These are phyloP conservation scores for Rhizoclosmatium sp. DNA, from an alignment of 192 early-diverging fungal species.

Conservation along the genomic window DNA sequence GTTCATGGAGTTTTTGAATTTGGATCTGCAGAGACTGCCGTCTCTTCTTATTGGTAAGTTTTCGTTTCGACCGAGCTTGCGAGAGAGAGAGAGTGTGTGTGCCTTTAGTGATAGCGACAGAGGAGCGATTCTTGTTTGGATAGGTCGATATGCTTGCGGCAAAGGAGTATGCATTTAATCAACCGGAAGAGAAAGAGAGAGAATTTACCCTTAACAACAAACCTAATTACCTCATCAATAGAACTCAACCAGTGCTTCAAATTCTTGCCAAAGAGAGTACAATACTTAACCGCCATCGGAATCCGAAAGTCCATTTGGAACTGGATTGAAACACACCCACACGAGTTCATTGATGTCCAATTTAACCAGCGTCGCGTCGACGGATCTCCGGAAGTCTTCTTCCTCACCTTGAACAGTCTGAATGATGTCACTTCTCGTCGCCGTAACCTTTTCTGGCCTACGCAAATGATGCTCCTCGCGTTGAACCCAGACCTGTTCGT, in stretches of 20 bases:
- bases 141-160: no score
- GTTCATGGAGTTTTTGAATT: slow-evolving; percentile 83
- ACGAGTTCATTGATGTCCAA: slow-evolving; percentile 83
- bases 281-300: slow-evolving; percentile 76
- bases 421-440: slow-evolving; percentile 70
- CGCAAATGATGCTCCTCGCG: slow-evolving; percentile 83
- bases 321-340: slow-evolving; percentile 88
- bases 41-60: slow-evolving; percentile 45
- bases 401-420: slow-evolving; percentile 71
- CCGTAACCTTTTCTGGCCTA: slow-evolving; percentile 83
- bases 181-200: background rate
- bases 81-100: no score
- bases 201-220: background rate
- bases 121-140: no score
- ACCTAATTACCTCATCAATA: slow-evolving; percentile 15
- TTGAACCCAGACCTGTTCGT: slow-evolving; percentile 81
- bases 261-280: slow-evolving; percentile 59
- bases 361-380: slow-evolving; percentile 55
- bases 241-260: slow-evolving; percentile 44
- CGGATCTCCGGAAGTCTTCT: slow-evolving; percentile 77
- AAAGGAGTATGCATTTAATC: background rate
- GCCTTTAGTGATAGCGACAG: no score
- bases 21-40: slow-evolving; percentile 77
- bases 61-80: background rate
- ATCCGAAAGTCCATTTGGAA: slow-evolving; percentile 89